Evolutionary conservation across 306 rosid genomes (phyloP), one percentile per base, ranked within the genome.

Genomic region (Senna tora): DNA sequence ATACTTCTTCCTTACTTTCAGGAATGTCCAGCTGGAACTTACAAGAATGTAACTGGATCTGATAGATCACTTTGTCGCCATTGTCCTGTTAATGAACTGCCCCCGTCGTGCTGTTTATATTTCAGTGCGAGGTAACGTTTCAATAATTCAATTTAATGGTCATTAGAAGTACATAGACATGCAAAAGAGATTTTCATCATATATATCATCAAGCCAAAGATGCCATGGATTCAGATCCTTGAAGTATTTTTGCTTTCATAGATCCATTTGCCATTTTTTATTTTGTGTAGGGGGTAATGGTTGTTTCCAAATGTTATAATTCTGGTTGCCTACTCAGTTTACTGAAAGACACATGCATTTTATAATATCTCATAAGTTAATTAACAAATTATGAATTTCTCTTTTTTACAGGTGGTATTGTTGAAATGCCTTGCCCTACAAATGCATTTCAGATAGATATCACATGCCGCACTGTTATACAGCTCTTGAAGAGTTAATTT

Each of bases 11-110:
- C 69, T 69, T 73, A 43, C 60, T 68, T 78, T 70, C 87, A 95
- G 99, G 96, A 84, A 89, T 92, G 99, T 81, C 97, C 99, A 7
- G 83, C 80, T 54, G 99, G 99, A 67, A 95, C 99, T 64, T 95
- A 82, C 75, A 95, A 92, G 90, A 88, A 91, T 84, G 87, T 79
- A 57, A 79, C 83, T 70, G 99, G 99, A 79, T 91, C 99, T 67
- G 96, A 91, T 80, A 76, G 42, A 70, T 78, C 79, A 62, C 99
- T 95, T 78, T 95, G 99, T 79, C 88, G 8, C 65, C 75, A 1
- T 39, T 95, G 99, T 70, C 97, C 99, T 74, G 85, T 78, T 52
- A 16, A 72, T 28, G 88, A 82, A 77, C 99, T 95, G 76, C 99
- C 99, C n/a, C 52, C 83, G 71, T 58, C 97, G 97, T 56, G 97